phyloP scores from a whole-genome alignment of 202 grass and related monocot species.

The Saccharum hybrid region DNA sequence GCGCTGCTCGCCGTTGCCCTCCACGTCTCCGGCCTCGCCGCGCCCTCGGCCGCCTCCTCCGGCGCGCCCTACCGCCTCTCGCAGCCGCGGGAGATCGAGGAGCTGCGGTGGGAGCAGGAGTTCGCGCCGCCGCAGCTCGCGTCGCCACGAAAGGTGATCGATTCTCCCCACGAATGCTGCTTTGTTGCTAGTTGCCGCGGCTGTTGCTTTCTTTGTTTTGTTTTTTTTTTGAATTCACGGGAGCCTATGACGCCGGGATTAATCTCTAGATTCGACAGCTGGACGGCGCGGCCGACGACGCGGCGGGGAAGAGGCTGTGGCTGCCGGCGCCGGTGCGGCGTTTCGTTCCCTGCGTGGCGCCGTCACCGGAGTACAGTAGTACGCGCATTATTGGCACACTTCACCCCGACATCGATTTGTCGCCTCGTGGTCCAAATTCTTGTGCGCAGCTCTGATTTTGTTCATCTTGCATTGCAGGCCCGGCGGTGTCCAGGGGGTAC shows the following conservation, averaged over 20 bases:
- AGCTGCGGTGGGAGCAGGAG: slow-evolving; percentile 84
- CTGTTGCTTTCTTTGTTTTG: neutral
- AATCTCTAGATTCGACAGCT: slow-evolving; percentile 84
- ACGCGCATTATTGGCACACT: slow-evolving; percentile 11
- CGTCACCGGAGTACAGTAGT: slow-evolving; percentile 55
- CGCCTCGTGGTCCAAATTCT: slow-evolving; percentile 6
- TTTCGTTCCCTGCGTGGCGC: slow-evolving; percentile 67
- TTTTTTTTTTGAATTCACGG: slow-evolving; percentile 15
- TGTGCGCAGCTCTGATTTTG: slow-evolving; percentile 13
- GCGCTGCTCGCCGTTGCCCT: slow-evolving; percentile 56
- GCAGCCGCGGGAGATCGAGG: slow-evolving; percentile 58
- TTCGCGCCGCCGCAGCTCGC: slow-evolving; percentile 71
- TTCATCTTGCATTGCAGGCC: slow-evolving; percentile 52
- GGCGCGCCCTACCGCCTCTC: slow-evolving; percentile 59
- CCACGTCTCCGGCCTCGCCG: slow-evolving; percentile 47
- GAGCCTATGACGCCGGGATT: slow-evolving; percentile 64
- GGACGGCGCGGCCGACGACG: slow-evolving; percentile 49
- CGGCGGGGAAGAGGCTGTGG: slow-evolving; percentile 64
- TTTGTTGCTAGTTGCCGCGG: neutral
- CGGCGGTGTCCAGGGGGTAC: slow-evolving; percentile 63
- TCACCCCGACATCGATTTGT: slow-evolving; percentile 6
- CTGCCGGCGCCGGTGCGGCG: slow-evolving; percentile 55
- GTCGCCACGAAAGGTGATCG: slow-evolving; percentile 66
- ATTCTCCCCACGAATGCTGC: neutral
- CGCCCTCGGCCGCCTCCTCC: neutral